Base-by-base conservation (phyloP, 2,329 filamentous ascomycete species). In the Trichoderma endophyticum region DNA sequence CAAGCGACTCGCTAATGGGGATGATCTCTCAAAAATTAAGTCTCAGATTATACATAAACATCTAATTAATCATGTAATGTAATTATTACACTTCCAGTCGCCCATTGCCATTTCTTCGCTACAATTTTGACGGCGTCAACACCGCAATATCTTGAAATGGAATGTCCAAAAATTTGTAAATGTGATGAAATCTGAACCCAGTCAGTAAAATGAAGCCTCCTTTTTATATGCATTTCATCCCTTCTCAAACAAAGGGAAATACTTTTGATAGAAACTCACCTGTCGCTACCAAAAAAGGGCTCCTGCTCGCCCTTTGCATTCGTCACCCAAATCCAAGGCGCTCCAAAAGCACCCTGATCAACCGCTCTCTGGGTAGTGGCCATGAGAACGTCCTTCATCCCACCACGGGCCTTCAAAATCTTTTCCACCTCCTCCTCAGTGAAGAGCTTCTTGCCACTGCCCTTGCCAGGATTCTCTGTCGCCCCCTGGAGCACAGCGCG, bases 251-350 rank as follows among this genome's bases (percentile, higher is more conserved):
- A 11, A 71, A 15, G 8, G 34, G 15, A 26, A 59, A 34, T 4
- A 18, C 3, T 2, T 68, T 59, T 18, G 6, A 14, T 34, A 64
- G 57, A 57, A 54, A 76, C 77, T 74, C 71, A 82, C 88, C 89
- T 83, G 81, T 95, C 92, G 81, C 91, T 94, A 3, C 92, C 92
- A 80, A 95, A 95, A 79, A 94, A 93, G 0, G 90, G 88, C 82
- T 92, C 90, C 63, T 85, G 85, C 71, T 85, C 80, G 0, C 90
- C 91, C 73, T 86, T 79, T 2, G 77, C 79, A 75, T 91, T 89
- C 21, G 84, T 85, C 3, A 90, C 92, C 86, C 89, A 90, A 73
- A 93, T 84, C 92, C 93, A 95, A 1, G 93, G 93, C 64, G 89
- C 89, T 0, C 93, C 93, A 80, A 93, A 95, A 0, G 92, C 93